Evolutionary conservation across 768 basidiomycete species (phyloP).

Genomic region (Boletus rubropictus): DNA sequence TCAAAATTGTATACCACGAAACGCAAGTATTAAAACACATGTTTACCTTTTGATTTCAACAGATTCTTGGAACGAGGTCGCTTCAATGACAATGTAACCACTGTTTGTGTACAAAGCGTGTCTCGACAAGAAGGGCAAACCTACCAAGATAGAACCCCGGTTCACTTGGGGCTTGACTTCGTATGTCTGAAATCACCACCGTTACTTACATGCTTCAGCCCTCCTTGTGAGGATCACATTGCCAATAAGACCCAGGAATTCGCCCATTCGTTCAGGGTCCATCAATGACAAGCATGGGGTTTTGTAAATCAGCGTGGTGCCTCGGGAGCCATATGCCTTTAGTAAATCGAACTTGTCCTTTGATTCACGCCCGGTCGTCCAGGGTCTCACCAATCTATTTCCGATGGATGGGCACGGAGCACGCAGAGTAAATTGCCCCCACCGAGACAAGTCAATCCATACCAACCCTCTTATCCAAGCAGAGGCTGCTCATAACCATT

Average conservation of each 20-base stretch:
- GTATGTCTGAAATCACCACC: background rate
- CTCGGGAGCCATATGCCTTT: background rate
- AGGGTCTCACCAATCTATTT: background rate
- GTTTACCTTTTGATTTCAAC: too few species aligned
- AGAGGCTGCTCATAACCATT: conserved; percentile 4
- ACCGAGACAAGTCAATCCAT: background rate
- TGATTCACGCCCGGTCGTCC: background rate
- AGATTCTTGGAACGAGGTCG: background rate
- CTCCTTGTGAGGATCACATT: background rate
- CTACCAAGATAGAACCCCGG: background rate
- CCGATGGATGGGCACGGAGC: background rate
- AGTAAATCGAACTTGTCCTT: background rate
- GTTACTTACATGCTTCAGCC: background rate
- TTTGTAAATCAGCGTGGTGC: background rate
- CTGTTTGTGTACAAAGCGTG: background rate
- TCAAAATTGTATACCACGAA: too few species aligned
- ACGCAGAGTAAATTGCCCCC: conserved; percentile 5
- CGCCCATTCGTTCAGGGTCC: background rate
- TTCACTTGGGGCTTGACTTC: background rate
- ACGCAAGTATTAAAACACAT: too few species aligned
- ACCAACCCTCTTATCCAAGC: conserved; percentile 9
- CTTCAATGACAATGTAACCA: background rate
- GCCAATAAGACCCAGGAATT: background rate
- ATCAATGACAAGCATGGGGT: background rate
- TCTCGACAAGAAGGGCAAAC: background rate